Percentiles rank a stretch among this genome's conserved stretches.
phyloP scores from a whole-genome alignment of 169 alveolate genomes.

The Plasmodium gonderi region DNA sequence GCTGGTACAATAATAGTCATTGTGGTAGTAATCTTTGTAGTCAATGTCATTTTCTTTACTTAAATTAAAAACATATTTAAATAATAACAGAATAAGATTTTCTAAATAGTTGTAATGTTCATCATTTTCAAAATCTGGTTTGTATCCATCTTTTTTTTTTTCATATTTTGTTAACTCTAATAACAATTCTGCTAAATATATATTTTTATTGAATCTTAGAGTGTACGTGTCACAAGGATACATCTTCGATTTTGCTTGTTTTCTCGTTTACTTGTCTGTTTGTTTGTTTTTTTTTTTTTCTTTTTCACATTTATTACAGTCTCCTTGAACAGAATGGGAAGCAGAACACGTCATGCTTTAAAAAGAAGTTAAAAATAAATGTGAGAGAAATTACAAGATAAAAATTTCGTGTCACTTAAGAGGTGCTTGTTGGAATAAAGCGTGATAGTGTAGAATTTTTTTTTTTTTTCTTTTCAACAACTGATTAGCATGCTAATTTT shows the following conservation, averaged over 20 bases:
- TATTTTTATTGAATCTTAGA: constrained; percentile 26
- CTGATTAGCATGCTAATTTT: not conserved
- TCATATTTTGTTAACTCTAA: constrained; percentile 59
- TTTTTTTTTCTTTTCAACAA: not conserved
- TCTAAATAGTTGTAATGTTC: constrained; percentile 41
- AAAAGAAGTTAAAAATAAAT: not conserved
- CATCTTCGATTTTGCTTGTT: constrained; percentile 2
- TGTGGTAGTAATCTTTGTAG: not conserved
- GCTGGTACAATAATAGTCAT: constrained; percentile 6
- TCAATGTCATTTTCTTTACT: not conserved
- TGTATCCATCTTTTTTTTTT: constrained; percentile 13
- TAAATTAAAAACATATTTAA: constrained; percentile 62
- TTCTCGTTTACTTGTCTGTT: not conserved
- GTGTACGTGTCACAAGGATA: constrained; percentile 13
- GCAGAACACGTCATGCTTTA: not conserved
- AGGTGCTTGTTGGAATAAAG: not conserved
- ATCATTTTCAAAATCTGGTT: constrained; percentile 54
- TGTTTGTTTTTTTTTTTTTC: not conserved
- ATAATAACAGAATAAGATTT: constrained; percentile 11
- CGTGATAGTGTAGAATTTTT: not conserved
- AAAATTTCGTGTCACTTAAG: not conserved
- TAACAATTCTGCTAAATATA: not conserved
- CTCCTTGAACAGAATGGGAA: not conserved
- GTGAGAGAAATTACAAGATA: not conserved
- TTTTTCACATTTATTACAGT: not conserved